These are phyloP conservation scores for Lolium perenne DNA, from an alignment of 176 grass and related monocot genomes.

Conservation along the genomic window DNA sequence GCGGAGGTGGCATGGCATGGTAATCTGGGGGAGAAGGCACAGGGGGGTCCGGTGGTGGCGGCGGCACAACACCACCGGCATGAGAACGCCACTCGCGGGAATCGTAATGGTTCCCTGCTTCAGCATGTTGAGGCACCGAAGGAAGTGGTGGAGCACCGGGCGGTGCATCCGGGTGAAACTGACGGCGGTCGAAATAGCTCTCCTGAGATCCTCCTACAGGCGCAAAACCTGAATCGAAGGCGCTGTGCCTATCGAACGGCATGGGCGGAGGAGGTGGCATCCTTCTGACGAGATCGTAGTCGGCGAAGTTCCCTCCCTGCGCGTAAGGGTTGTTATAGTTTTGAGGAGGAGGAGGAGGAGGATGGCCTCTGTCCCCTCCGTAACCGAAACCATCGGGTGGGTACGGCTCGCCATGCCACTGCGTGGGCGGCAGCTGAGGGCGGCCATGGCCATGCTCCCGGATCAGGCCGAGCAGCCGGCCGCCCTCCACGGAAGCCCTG, in stretches of 20 bases:
- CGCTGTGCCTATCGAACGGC: conserved; percentile 22
- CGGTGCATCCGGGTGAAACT: conserved; percentile 28
- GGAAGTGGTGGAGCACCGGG: conserved; percentile 23
- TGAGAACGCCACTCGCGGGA: conserved; percentile 49
- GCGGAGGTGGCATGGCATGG: conserved; percentile 37
- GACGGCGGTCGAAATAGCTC: conserved; percentile 38
- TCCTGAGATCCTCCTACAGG: conserved; percentile 24
- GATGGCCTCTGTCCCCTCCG: conserved; percentile 26
- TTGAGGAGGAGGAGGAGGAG: conserved; percentile 20
- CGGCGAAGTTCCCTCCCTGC: conserved; percentile 33
- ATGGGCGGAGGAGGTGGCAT: conserved; percentile 31
- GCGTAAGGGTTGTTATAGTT: conserved; percentile 42
- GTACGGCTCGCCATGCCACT: conserved; percentile 42
- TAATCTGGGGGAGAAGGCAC: conserved; percentile 40
- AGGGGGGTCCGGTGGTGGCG: conserved; percentile 39
- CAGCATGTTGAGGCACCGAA: conserved; percentile 41
- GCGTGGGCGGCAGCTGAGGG: conserved; percentile 4
- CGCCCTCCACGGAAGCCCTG: conserved; percentile 48
- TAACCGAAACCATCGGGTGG: conserved; percentile 41
- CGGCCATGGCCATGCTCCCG: conserved; percentile 80
- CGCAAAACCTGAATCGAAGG: conserved; percentile 14
- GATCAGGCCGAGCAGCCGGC: conserved; percentile 71
- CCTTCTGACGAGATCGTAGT: conserved; percentile 38
- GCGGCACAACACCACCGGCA: conserved; percentile 13
- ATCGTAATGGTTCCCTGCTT: conserved; percentile 36